phyloP scores from a whole-genome alignment of 2,329 filamentous ascomycete species.

The Pseudogymnoascus sp. region DNA sequence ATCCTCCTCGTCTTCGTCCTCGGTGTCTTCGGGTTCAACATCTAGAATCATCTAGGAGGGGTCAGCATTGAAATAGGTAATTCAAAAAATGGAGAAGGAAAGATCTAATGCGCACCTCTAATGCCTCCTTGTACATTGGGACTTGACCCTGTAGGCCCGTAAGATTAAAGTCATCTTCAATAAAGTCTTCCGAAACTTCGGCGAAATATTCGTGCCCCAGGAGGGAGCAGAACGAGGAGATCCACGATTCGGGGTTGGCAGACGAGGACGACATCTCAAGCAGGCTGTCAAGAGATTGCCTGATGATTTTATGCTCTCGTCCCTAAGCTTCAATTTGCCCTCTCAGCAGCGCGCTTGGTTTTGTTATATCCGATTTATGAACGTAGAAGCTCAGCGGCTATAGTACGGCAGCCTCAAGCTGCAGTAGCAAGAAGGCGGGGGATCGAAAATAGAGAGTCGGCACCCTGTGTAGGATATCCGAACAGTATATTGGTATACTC shows the following conservation, averaged over 20 bases:
- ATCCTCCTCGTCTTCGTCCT: conserved; percentile 60
- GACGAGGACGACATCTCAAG: conserved; percentile 8
- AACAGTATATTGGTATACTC: not conserved
- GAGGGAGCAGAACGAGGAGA: conserved; percentile 90
- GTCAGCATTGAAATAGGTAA: conserved; percentile 18
- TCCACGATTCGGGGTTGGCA: conserved; percentile 68
- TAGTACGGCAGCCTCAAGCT: conserved; percentile 5
- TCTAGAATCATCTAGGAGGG: conserved; percentile 78
- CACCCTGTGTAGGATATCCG: not conserved
- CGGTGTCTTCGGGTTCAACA: conserved; percentile 90
- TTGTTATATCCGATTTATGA: conserved; percentile 6
- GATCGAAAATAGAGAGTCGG: not conserved
- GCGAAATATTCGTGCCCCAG: conserved; percentile 98
- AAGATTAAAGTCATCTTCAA: conserved; percentile 98
- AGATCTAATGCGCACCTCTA: conserved; percentile 52
- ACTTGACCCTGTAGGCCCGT: conserved; percentile 93
- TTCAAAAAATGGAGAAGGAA: not conserved
- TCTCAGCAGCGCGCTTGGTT: conserved; percentile 1
- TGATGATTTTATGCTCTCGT: conserved; percentile 8
- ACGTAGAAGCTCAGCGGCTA: not conserved
- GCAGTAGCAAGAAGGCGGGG: not conserved
- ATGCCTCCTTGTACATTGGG: conserved; percentile 95
- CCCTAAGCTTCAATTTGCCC: conserved; percentile 8
- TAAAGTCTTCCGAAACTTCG: conserved; percentile 97
- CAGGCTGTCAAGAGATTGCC: not conserved